These are phyloP conservation scores for Ananas comosus DNA, from an alignment of 176 grass and related monocot species.

Conservation along the genomic window DNA sequence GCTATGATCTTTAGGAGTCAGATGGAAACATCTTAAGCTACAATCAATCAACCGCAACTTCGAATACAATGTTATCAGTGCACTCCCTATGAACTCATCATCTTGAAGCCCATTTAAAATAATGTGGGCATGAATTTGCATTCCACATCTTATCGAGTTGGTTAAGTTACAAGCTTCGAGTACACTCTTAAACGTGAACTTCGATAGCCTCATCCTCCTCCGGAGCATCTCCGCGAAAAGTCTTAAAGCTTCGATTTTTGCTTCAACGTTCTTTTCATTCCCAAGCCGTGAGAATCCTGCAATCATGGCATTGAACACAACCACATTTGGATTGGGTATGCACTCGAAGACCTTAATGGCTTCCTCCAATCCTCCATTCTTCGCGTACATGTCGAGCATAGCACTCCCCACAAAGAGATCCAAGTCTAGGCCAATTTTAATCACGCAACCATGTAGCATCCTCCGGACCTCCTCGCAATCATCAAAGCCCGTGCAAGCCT, in stretches of 20 bases:
- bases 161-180: conserved; percentile 62
- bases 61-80: conserved; percentile 56
- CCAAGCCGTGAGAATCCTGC: conserved; percentile 63
- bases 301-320: conserved; percentile 79
- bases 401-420: conserved; percentile 59
- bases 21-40: conserved; percentile 52
- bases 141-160: conserved; percentile 39
- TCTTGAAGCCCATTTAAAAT: conserved; percentile 48
- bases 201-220: conserved; percentile 50
- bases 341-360: conserved; percentile 68
- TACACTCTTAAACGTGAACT: conserved; percentile 59
- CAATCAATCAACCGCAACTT: conserved; percentile 30
- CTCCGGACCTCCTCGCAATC: conserved; percentile 41
- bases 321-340: conserved; percentile 46
- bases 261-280: conserved; percentile 38
- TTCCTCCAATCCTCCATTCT: conserved; percentile 68
- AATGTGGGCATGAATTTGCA: conserved; percentile 60
- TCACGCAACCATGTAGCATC: conserved; percentile 64
- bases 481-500: conserved; percentile 41
- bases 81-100: conserved; percentile 47
- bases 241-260: conserved; percentile 35
- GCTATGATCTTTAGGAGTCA: conserved; percentile 33
- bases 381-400: conserved; percentile 72
- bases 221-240: conserved; percentile 48
- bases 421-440: conserved; percentile 77